phyloP scores from a whole-genome alignment of 2,329 filamentous ascomycete species.

The Colletotrichum sublineola region DNA sequence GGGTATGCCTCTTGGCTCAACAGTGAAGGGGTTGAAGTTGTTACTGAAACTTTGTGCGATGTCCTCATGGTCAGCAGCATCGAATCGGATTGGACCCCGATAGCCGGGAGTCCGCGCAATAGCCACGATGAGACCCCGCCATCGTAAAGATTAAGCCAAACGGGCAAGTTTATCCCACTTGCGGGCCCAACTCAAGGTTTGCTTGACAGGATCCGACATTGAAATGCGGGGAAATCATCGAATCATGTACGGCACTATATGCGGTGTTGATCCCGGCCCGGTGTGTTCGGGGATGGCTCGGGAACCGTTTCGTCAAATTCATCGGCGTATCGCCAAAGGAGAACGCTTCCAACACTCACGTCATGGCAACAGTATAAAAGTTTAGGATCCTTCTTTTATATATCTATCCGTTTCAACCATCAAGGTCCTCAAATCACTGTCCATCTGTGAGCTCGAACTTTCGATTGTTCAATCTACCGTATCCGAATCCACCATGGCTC shows the following conservation, averaged over 20 bases:
- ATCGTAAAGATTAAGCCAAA: conserved; percentile 24
- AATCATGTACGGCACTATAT: conserved; percentile 27
- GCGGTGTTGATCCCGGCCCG: conserved; percentile 19
- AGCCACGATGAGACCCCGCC: neutral
- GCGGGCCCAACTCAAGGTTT: conserved; percentile 28
- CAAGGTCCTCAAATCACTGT: conserved; percentile 14
- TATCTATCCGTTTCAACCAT: neutral
- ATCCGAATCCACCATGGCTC: conserved; percentile 47
- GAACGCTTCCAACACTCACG: neutral
- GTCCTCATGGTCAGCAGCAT: neutral
- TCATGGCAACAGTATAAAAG: neutral
- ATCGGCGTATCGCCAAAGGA: conserved; percentile 20
- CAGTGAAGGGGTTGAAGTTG: conserved; percentile 14
- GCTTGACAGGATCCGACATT: conserved; percentile 4
- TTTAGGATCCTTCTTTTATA: neutral
- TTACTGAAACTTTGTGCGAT: conserved; percentile 28
- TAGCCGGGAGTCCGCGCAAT: conserved; percentile 8
- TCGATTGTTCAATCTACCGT: neutral
- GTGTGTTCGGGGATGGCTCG: conserved; percentile 36
- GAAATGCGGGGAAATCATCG: conserved; percentile 36
- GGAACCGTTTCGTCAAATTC: conserved; percentile 28
- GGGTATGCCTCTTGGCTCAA: conserved; percentile 16
- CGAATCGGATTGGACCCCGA: conserved; percentile 31
- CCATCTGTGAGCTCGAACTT: conserved; percentile 4
- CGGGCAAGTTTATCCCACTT: conserved; percentile 29